phyloP scores from a whole-genome alignment of 1,284 basidiomycete genomes.

The Porodaedalea pini region DNA sequence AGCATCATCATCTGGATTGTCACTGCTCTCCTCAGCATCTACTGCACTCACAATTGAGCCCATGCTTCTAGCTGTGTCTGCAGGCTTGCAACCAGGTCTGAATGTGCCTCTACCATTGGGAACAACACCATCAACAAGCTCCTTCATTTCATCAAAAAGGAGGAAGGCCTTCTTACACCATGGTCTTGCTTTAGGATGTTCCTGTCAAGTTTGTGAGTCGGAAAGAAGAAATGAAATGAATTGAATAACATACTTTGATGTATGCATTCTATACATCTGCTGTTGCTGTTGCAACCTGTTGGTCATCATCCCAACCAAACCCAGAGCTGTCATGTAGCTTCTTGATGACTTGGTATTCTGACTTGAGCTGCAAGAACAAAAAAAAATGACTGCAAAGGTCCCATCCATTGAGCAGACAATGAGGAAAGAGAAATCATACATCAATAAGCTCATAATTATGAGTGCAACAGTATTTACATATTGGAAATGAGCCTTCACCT shows the following conservation, averaged over 20 bases:
- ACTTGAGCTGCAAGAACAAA: slow-evolving; percentile 32
- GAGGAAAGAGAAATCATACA: too few species aligned
- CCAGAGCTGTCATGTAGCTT: slow-evolving; percentile 28
- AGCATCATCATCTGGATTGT: too few species aligned
- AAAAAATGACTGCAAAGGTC: too few species aligned
- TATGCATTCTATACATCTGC: slow-evolving; percentile 29
- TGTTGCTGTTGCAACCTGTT: slow-evolving; percentile 27
- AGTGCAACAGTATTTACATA: neutral
- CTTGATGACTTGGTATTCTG: slow-evolving; percentile 26
- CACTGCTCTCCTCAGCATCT: too few species aligned
- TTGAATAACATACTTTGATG: slow-evolving; percentile 23
- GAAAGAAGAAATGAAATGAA: neutral
- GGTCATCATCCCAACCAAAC: slow-evolving; percentile 34
- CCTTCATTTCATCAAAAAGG: slow-evolving; percentile 27
- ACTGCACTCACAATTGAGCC: too few species aligned
- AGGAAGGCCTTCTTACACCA: slow-evolving; percentile 31
- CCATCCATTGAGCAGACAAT: too few species aligned
- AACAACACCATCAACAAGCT: slow-evolving; percentile 28
- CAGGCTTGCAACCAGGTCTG: slow-evolving; percentile 19
- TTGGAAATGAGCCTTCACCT: neutral
- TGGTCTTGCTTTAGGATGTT: slow-evolving; percentile 23
- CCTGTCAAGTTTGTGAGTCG: too few species aligned
- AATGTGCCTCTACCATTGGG: slow-evolving; percentile 30
- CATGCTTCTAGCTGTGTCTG: too few species aligned
- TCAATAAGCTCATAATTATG: neutral